Evolutionary conservation across 805 yeast species (phyloP), one percentile per base, ranked within the genome.

Genomic region (Saccharomyces mikatae): DNA sequence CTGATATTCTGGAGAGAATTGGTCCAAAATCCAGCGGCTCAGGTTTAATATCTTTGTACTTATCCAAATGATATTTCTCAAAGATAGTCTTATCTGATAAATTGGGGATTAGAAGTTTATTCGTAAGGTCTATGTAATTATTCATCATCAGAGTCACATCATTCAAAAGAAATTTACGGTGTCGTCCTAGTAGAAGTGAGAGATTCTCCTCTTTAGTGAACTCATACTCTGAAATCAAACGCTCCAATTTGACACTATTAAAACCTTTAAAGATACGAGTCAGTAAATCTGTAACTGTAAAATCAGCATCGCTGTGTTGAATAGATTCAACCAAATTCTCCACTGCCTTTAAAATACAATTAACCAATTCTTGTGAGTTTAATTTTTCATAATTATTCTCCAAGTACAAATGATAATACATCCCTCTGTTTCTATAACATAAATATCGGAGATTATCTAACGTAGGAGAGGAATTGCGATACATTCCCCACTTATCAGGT

Each of bases 401-500:
- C 4, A 73, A 57, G 46, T 71, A 74, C 5, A 69, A 67, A 41
- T 87, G 76, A 56, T 82, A 79, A 31, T 89, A 76, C 61, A 89
- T 77, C 0, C 96, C 97, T 54, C 96, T 73, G 65, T 92, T 94
- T 59, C 97, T 78, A 65, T 83, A 82, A 1, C 86, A 85, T 60
- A 94, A 73, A 63, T 87, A 90, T 51, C 96, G 78, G 32, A 94
- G 74, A 10, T 83, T 79, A 59, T 85, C 83, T 26, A 91, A 79
- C 1, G 87, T 81, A 1, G 95, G 92, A 0, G 92, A 81, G 4
- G 66, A 52, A 27, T 62, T 61, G 30, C 58, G 66, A 41, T 64
- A 63, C 2, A 64, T 30, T 0, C 72, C 72, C 65, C 74, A 71
- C 46, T 73, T 76, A 53, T 79, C 74, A 4, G 76, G 69, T 8